Evolutionary conservation across 1,284 basidiomycete genomes (phyloP), one percentile per base, ranked within the genome.

Genomic region (Hypsizygus ulmarius): DNA sequence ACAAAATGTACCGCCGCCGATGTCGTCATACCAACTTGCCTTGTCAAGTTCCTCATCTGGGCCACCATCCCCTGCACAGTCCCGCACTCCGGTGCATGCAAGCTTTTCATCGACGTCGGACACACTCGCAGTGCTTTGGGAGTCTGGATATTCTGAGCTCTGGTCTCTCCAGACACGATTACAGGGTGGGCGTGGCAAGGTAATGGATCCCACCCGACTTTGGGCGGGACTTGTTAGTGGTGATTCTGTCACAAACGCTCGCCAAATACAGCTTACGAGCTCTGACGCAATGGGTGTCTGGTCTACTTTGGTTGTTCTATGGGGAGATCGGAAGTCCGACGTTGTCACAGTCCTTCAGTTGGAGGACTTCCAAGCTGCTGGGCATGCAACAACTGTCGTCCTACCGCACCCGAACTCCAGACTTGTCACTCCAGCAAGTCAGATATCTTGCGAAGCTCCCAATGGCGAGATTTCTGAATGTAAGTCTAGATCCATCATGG

Each of bases 1-100:
- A 3, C 92, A 97, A 69, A 97, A 96, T 62, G 81, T 96, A 1
- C 96, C 96, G 3, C 96, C 96, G 14, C 97, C 96, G 0, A 97
- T 98, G 94, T 88, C 86, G 0, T 86, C 93, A 0, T 76, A 78
- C 60, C 75, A 80, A 46, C 77, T 97, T 43, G 33, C 69, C 15
- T 61, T 81, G 19, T 58, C 55, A n/a, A 42, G 59, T 2, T 50
- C 21, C 4, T 25, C 21, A 4, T 25, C 49, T 11, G 57, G 60
- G 35, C 34, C 55, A 19, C 48, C 57, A 4, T 41, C 54, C 7
- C 43, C 41, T 15, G 54, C 51, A 29, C 56, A 57, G 48, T 50
- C 59, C 4, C 59, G 66, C 52, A 58, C 80, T 0, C 90, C 91
- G 0, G 65, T 84, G 2, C 84, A 95, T 61, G 67, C 84, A 3